Conservation (phyloP, 495 filamentous ascomycete species). For the Cladorrhinum samala region DNA sequence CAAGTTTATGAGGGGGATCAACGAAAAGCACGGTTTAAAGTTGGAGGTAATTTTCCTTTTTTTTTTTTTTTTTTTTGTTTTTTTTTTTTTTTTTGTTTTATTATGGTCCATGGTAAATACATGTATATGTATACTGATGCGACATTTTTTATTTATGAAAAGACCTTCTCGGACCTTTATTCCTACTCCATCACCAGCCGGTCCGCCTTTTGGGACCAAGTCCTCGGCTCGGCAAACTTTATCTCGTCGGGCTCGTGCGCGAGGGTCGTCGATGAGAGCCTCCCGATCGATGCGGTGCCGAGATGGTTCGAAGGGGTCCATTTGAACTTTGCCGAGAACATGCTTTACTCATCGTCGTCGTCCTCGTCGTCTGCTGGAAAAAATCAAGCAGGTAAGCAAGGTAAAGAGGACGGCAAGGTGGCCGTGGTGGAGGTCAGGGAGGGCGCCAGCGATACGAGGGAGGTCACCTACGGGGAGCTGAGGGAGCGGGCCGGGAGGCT, state of each 20-base stretch:
- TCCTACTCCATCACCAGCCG: slow-evolving; percentile 54
- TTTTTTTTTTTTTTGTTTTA: not conserved
- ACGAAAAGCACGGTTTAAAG: slow-evolving; percentile 34
- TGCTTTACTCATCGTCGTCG: slow-evolving; percentile 45
- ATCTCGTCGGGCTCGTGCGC: slow-evolving; percentile 56
- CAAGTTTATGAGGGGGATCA: slow-evolving; percentile 44
- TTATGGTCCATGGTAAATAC: not conserved
- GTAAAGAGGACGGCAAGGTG: slow-evolving; percentile 65
- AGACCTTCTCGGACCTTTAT: slow-evolving; percentile 61
- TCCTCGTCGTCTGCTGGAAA: too few relatives aligned
- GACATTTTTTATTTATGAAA: not conserved
- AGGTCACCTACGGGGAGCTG: slow-evolving; percentile 60
- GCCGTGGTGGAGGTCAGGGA: slow-evolving; percentile 69
- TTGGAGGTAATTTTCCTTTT: slow-evolving; percentile 34
- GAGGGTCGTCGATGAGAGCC: slow-evolving; percentile 58
- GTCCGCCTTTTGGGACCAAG: slow-evolving; percentile 59
- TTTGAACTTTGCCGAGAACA: slow-evolving; percentile 61
- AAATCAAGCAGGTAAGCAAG: slow-evolving; percentile 29
- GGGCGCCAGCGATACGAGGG: slow-evolving; percentile 49
- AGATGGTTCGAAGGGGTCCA: slow-evolving; percentile 60
- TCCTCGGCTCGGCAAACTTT: slow-evolving; percentile 53
- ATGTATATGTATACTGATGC: not conserved
- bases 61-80: not conserved
- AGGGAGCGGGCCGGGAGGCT: slow-evolving; percentile 49
- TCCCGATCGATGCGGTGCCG: slow-evolving; percentile 62